Evolutionary conservation across 108 stramenopile species (phyloP).

Genomic region (Pseudonitzschia multistriata): DNA sequence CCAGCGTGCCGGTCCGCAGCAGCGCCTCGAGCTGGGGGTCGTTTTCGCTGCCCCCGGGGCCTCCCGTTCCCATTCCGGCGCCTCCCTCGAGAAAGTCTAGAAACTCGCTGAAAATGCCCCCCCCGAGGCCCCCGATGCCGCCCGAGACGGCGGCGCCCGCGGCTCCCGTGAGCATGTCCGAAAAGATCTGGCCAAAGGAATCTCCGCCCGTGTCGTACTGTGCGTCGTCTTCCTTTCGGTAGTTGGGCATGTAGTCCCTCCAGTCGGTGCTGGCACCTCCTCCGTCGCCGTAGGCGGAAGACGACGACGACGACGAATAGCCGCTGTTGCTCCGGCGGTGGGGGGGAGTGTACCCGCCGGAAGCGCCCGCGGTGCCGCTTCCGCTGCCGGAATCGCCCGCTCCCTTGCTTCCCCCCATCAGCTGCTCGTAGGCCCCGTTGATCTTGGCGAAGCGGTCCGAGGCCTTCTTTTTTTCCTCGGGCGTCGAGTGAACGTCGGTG

Average conservation of each 20-base stretch:
- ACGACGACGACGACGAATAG: conserved; percentile 34
- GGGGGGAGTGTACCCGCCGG: conserved; percentile 59
- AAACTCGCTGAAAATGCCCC: conserved; percentile 64
- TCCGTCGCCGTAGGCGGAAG: not conserved
- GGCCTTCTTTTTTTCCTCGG: conserved; percentile 61
- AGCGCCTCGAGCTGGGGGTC: conserved; percentile 56
- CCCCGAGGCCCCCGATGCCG: conserved; percentile 24
- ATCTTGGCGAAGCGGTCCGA: conserved; percentile 78
- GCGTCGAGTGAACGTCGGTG: conserved; percentile 44
- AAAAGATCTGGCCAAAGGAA: conserved; percentile 75
- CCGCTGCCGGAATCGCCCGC: not conserved
- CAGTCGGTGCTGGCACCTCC: conserved; percentile 43
- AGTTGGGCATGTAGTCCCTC: conserved; percentile 83
- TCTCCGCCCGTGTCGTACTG: conserved; percentile 77
- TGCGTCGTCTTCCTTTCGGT: conserved; percentile 47
- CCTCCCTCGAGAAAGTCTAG: conserved; percentile 79
- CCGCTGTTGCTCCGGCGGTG: conserved; percentile 55
- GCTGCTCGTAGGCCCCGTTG: conserved; percentile 73
- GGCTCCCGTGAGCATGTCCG: conserved; percentile 63
- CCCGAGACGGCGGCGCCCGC: conserved; percentile 46
- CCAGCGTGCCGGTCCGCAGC: conserved; percentile 54
- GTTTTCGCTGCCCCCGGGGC: conserved; percentile 33
- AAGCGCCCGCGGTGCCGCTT: not conserved
- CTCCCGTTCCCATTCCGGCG: conserved; percentile 39
- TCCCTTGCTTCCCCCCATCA: conserved; percentile 36